Conservation (phyloP, 1,284 basidiomycete genomes). For the Polyporus tsugae region DNA sequence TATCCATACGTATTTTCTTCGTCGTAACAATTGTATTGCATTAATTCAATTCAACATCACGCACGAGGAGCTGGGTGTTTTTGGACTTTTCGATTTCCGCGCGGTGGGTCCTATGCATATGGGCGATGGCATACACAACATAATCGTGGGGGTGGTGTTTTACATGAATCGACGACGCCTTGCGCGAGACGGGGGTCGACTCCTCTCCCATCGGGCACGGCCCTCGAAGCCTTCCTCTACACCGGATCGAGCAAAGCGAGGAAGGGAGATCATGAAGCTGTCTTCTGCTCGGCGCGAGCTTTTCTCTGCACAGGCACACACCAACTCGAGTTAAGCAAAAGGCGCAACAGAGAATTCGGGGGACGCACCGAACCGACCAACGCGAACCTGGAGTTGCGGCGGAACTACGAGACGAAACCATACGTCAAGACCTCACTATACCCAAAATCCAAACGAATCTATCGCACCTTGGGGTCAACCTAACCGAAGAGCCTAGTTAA, state of each 20-base stretch:
- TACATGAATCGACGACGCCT: conserved; percentile 39
- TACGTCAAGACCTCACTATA: conserved; percentile 13
- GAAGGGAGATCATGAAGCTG: conserved; percentile 49
- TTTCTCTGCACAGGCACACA: conserved; percentile 54
- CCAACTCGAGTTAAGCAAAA: conserved; percentile 12
- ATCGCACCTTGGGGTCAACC: conserved; percentile 86
- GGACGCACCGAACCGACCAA: conserved; percentile 79
- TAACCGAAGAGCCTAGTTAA: conserved; percentile 42
- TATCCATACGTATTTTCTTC: conserved; percentile 1
- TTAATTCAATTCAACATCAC: background rate
- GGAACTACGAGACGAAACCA: conserved; percentile 63
- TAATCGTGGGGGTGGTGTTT: conserved; percentile 34
- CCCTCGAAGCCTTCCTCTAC: conserved; percentile 21
- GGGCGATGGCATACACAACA: conserved; percentile 39
- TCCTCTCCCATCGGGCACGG: conserved; percentile 28
- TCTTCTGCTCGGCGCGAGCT: conserved; percentile 67
- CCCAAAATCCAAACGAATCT: conserved; percentile 5
- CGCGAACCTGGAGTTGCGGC: conserved; percentile 85
- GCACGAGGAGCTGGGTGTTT: conserved; percentile 36
- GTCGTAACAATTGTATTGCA: background rate
- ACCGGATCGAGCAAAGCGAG: background rate
- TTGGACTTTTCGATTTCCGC: conserved; percentile 42
- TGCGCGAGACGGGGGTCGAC: conserved; percentile 26
- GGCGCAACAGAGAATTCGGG: background rate
- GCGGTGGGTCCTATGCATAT: conserved; percentile 41